Evolutionary conservation across 169 alveolate species (phyloP).

Genomic region (Miamiensis avidus): DNA sequence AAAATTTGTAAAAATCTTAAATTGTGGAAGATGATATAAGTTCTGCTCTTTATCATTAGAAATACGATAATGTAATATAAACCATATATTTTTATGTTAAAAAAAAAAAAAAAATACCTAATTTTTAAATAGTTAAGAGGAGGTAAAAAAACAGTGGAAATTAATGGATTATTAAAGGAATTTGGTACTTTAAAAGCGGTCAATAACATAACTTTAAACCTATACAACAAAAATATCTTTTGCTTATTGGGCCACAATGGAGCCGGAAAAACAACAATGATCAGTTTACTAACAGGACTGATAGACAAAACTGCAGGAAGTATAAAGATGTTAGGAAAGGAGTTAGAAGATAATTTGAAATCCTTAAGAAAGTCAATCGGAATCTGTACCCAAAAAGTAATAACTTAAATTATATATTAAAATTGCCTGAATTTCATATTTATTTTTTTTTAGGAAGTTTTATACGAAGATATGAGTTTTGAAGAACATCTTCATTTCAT

Average conservation of each 20-base stretch:
- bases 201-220: conserved; percentile 50
- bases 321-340: conserved; percentile 18
- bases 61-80: background rate
- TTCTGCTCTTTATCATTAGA: conserved; percentile 28
- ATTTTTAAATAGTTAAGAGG: too few relatives aligned
- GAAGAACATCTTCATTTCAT: conserved; percentile 72
- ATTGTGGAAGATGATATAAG: conserved; percentile 14
- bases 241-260: conserved; percentile 91
- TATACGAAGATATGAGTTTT: conserved; percentile 77
- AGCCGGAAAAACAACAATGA: conserved; percentile 91
- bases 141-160: conserved; percentile 40
- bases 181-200: conserved; percentile 64
- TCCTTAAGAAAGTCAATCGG: background rate
- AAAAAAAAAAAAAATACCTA: too few relatives aligned
- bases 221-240: conserved; percentile 19
- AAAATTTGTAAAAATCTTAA: too few relatives aligned
- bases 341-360: background rate
- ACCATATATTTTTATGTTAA: too few relatives aligned
- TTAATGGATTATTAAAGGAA: conserved; percentile 49
- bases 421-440: too few relatives aligned
- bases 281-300: conserved; percentile 82
- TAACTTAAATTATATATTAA: too few relatives aligned
- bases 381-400: background rate
- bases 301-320: conserved; percentile 69
- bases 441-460: too few relatives aligned